Base-by-base conservation (phyloP, 2,329 filamentous ascomycete species). In the Trematosphaeria pertusa region DNA sequence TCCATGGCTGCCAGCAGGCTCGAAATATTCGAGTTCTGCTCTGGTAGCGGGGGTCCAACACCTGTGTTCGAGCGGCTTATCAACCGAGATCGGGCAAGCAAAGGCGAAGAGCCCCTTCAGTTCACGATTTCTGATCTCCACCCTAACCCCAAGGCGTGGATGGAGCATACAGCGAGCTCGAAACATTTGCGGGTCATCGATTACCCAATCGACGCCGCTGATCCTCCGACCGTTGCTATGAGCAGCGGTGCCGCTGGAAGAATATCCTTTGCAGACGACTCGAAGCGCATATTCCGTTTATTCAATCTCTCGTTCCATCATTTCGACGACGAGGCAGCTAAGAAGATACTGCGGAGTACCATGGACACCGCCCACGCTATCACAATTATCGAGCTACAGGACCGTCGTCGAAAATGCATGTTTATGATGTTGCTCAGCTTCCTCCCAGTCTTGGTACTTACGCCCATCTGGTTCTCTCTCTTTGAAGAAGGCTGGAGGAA, bases 231-330 rank as follows among this genome's bases (percentile, higher is more conserved):
- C 24, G 24, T 7, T 8, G 24, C 12, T 12, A 28, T 28, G 8
- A 28, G 7, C 24, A 28, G 7, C 24, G 24, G 12, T 28, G 12
- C 7, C 24, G 24, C 12, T 8, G 12, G 24, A 7, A 28, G 7
- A 28, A 28, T 12, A 28, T 28, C 24, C 8, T 12, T 28, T 28
- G 24, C 24, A 8, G 12, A 28, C 24, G 12, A 8, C 12, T 28
- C 24, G 24, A 36, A 33, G n/a, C 69, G 67, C 51, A 74, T 88
- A 17, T 87, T 90, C 64, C 78, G 88, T 4, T 72, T 91, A 38
- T 91, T 88, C 69, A 88, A 87, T 64, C 76, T 90, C 2, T 82
- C 87, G 1, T 92, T 92, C 62, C 88, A 91, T 69, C 88, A 91
- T 72, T 91, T 91, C 57, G 80, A 85, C 51, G 85, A 91, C 60